phyloP scores from a whole-genome alignment of 192 early-diverging fungal genomes.

The Glomus cerebriforme region DNA sequence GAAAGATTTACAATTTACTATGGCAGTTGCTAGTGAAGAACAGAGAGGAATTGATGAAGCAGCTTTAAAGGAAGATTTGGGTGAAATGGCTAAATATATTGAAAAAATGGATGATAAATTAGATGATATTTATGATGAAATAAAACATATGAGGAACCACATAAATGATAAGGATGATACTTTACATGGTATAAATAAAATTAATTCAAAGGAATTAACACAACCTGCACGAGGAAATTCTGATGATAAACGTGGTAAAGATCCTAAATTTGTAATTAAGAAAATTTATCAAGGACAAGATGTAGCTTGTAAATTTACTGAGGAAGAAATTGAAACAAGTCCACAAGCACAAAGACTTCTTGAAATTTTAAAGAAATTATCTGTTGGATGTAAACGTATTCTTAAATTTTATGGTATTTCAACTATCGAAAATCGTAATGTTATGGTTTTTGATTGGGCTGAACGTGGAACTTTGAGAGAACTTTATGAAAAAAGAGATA shows the following conservation, averaged over 20 bases:
- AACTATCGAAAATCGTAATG: neutral
- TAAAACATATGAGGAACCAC: too few species aligned
- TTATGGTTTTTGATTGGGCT: constrained; percentile 29
- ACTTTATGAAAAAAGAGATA: neutral
- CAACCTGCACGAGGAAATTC: too few species aligned
- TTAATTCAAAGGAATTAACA: too few species aligned
- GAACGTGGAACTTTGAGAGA: constrained; percentile 5
- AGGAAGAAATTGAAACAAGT: neutral
- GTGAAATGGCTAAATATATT: neutral
- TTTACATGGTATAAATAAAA: too few species aligned
- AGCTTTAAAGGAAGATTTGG: neutral
- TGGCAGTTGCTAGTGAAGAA: constrained; percentile 2
- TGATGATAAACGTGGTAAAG: too few species aligned
- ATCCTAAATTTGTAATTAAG: too few species aligned
- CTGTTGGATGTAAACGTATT: neutral
- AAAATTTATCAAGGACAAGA: too few species aligned
- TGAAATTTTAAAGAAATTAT: constrained; percentile 11
- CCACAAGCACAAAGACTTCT: neutral
- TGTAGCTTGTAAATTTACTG: neutral
- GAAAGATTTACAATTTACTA: neutral
- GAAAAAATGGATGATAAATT: neutral
- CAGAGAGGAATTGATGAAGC: neutral
- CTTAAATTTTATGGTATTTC: constrained; percentile 28
- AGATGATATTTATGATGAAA: too few species aligned
- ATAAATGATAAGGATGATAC: too few species aligned